A percentile compares a stretch with the other conserved stretches of the same genome.
Conservation (phyloP, 108 stramenopile species). For the Mediolabrus comicus region DNA sequence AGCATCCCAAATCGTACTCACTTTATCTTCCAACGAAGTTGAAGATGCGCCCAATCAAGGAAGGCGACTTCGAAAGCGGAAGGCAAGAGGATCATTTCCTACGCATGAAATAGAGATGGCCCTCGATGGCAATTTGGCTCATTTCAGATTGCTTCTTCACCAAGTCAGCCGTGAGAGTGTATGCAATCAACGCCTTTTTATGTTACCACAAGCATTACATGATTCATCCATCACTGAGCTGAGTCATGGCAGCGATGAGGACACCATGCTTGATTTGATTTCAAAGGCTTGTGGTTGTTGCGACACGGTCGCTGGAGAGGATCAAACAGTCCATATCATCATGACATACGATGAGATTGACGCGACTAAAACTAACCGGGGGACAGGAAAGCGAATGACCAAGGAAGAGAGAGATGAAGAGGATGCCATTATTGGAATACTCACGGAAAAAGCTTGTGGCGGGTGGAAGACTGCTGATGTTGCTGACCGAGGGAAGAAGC, state of each 20-base stretch:
- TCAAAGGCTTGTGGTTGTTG: not conserved
- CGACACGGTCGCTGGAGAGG: not conserved
- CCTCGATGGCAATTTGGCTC: conserved; percentile 41
- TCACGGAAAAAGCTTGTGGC: conserved; percentile 19
- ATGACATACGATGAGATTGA: conserved; percentile 14
- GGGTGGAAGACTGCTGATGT: conserved; percentile 14
- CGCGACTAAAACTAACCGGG: not conserved
- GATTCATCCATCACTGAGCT: conserved; percentile 8
- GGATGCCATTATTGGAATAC: conserved; percentile 11
- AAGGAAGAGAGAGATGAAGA: conserved; percentile 33
- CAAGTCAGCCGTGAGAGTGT: conserved; percentile 25
- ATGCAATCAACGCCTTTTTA: conserved; percentile 26
- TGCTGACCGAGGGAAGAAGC: conserved; percentile 1
- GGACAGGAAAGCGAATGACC: conserved; percentile 8
- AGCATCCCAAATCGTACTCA: conserved; percentile 16
- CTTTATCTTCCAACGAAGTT: not conserved
- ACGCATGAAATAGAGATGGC: conserved; percentile 24
- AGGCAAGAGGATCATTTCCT: conserved; percentile 13
- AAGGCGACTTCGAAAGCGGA: conserved; percentile 30
- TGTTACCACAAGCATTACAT: not conserved
- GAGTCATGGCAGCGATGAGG: conserved; percentile 4
- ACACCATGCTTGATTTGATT: conserved; percentile 3
- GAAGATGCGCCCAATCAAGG: conserved; percentile 2
- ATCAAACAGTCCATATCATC: conserved; percentile 12
- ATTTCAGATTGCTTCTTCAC: conserved; percentile 35